These are phyloP conservation scores for Neoscytalidium dimidiatum DNA, from an alignment of 2,329 filamentous ascomycete genomes.

Conservation along the genomic window DNA sequence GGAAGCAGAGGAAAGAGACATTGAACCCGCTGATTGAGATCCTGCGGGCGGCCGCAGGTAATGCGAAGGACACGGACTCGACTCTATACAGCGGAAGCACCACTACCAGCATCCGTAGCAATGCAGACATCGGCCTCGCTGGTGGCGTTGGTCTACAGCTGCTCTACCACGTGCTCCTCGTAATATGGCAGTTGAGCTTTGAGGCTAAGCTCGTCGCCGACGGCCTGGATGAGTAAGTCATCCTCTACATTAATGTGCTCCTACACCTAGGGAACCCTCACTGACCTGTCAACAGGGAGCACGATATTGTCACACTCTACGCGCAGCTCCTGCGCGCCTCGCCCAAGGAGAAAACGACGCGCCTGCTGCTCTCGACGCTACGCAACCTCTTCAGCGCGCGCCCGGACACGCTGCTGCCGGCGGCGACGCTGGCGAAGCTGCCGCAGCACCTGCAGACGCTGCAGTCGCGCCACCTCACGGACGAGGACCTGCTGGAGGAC, in stretches of 20 bases:
- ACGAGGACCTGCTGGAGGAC: conserved; percentile 56
- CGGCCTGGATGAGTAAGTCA: conserved; percentile 78
- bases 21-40: conserved; percentile 80
- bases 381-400: conserved; percentile 80
- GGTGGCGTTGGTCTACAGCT: conserved; percentile 90
- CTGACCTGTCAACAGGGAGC: conserved; percentile 63
- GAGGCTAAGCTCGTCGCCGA: conserved; percentile 71
- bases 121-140: conserved; percentile 62
- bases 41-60: conserved; percentile 71
- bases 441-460: conserved; percentile 63
- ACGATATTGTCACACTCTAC: conserved; percentile 89
- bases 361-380: conserved; percentile 84
- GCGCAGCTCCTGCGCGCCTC: conserved; percentile 90
- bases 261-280: conserved; percentile 16
- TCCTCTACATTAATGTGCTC: neutral
- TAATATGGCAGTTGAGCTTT: conserved; percentile 96
- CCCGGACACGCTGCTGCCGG: conserved; percentile 71
- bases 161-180: conserved; percentile 89
- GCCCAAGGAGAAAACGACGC: conserved; percentile 96
- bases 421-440: conserved; percentile 82
- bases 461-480: conserved; percentile 52
- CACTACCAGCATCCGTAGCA: conserved; percentile 59
- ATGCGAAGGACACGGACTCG: conserved; percentile 69
- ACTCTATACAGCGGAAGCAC: conserved; percentile 51
- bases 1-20: conserved; percentile 86